Conservation (phyloP, 192 early-diverging fungal species). For the Backusella macrospora region DNA sequence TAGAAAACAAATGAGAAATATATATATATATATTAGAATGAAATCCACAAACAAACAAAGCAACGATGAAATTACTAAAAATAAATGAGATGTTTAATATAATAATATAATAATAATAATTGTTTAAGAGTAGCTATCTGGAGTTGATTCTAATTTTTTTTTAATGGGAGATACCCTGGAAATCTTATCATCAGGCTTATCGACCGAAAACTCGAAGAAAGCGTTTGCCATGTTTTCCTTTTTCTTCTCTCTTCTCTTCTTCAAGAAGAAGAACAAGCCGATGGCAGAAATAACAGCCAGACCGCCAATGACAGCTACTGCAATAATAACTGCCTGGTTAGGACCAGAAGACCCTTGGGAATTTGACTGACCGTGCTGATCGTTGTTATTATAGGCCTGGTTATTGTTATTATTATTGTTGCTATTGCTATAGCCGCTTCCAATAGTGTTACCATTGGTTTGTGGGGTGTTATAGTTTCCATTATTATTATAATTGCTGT, state of each 20-base stretch:
- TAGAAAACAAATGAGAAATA: no score
- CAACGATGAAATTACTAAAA: background rate
- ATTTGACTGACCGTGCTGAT: background rate
- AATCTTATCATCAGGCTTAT: background rate
- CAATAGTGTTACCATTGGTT: background rate
- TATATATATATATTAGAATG: background rate
- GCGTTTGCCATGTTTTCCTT: conserved; percentile 22
- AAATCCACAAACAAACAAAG: background rate
- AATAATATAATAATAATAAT: background rate
- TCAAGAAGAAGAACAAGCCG: conserved; percentile 17
- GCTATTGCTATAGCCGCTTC: background rate
- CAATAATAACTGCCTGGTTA: background rate
- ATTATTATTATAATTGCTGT: background rate
- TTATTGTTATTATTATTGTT: background rate
- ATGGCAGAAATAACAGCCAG: conserved; percentile 2
- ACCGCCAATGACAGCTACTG: conserved; percentile 9
- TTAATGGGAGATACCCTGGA: conserved; percentile 9
- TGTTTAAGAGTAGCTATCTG: conserved; percentile 12
- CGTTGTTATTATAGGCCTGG: background rate
- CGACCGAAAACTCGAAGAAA: conserved; percentile 21
- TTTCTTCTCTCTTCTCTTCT: conserved; percentile 17
- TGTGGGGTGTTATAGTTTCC: background rate
- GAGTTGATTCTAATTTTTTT: conserved; percentile 15
- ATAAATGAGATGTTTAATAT: background rate
- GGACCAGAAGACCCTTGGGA: background rate